Base-by-base conservation (phyloP, 768 basidiomycete species). In the Suillus brevipes region DNA sequence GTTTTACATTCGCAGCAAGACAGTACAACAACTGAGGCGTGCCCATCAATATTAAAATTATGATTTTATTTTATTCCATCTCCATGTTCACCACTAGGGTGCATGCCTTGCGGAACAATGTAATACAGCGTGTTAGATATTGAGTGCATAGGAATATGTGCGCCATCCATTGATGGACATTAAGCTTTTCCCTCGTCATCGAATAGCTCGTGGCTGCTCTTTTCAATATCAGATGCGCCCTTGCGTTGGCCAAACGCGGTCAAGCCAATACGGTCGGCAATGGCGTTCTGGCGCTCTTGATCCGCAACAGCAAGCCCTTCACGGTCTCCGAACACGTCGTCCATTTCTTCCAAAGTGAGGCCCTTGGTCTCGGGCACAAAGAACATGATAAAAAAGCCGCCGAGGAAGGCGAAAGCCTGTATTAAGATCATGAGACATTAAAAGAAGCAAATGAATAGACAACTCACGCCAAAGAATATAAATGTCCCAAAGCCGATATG, bases 321-420 rank as follows among this genome's bases (percentile, higher is more conserved):
- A 10, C 77, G 78, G 61, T 84, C 85, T 38, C 88, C 87, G 74
- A 94, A 94, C 23, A 90, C 84, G 36, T 85, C 84, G 74, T 94
- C 91, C 85, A 92, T 90, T 74, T 93, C 89, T 72, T 93, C 91
- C 55, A 92, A 80, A 3, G 86, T 84, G 4, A 89, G 80, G 38
- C 86, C 87, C 77, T 90, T 90, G 18, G 88, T 90, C 77, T 90
- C 88, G n/a, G 89, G 89, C 2, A 89, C 88, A 52, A 88, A 82
- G 78, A 89, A 84, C 69, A 85, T 69, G 70, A 92, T 78, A 75
- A 91, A 89, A 20, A 89, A 63, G 23, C 86, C 87, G 58, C 90
- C 90, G 53, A 90, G 61, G 73, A 91, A 78, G 0, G 89, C 89
- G 76, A 91, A 87, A 10, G 80, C 79, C 85, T 87, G 70, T 23